These are phyloP conservation scores for Coemansia sp. DNA, from an alignment of 192 early-diverging fungal species.

Conservation along the genomic window DNA sequence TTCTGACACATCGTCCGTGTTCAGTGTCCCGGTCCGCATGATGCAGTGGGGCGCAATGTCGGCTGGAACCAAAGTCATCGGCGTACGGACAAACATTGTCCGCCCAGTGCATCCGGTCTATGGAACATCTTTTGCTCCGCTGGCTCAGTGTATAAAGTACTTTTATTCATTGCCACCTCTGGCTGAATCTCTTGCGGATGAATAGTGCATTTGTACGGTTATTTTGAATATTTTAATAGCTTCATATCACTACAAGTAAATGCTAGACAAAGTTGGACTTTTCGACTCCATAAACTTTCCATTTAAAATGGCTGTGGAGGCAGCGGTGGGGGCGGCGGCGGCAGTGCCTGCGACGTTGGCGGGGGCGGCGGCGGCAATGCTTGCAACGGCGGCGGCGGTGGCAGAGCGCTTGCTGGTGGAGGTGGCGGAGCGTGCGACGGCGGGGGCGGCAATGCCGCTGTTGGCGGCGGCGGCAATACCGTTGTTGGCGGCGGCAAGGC, in stretches of 20 bases:
- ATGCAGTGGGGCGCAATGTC: conserved; percentile 46
- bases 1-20: conserved; percentile 28
- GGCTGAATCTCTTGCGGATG: conserved; percentile 11
- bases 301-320: background rate
- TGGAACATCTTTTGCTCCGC: conserved; percentile 29
- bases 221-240: background rate
- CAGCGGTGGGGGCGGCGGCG: background rate
- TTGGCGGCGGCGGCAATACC: background rate
- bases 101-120: conserved; percentile 50
- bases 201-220: background rate
- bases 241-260: background rate
- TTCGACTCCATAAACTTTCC: too few relatives aligned
- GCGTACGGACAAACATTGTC: conserved; percentile 21
- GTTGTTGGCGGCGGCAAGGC: background rate
- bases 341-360: background rate
- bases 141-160: conserved; percentile 40
- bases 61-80: conserved; percentile 16
- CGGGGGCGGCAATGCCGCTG: background rate
- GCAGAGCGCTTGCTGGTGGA: background rate
- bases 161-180: conserved; percentile 39
- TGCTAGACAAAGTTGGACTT: too few relatives aligned
- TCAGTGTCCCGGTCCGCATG: conserved; percentile 43
- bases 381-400: background rate
- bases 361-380: background rate
- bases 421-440: background rate